These are phyloP conservation scores for Trametes elegans DNA, from an alignment of 768 basidiomycete genomes.

Conservation along the genomic window DNA sequence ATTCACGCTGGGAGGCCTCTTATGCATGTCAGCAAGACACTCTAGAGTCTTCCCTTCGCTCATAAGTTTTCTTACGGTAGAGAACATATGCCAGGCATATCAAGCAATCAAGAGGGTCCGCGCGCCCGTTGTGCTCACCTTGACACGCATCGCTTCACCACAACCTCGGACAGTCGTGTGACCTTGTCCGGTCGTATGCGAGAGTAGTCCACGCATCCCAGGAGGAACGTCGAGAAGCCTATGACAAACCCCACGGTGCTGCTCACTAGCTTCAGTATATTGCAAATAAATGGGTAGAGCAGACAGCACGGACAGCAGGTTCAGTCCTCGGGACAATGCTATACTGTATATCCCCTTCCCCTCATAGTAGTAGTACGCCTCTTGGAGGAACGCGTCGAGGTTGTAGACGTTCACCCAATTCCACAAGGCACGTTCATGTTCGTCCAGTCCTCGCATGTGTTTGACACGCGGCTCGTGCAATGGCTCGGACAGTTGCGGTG, in stretches of 20 bases:
- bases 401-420: constrained; percentile 99
- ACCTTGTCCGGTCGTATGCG: constrained; percentile 65
- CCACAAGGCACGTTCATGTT: constrained; percentile 92
- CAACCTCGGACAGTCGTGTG: constrained; percentile 72
- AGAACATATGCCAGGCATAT: not conserved
- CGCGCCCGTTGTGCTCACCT: constrained; percentile 45
- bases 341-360: constrained; percentile 98
- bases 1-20: too few relatives aligned
- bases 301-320: constrained; percentile 75
- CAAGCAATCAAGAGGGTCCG: not conserved
- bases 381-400: constrained; percentile 91
- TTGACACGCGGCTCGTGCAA: constrained; percentile 32
- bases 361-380: constrained; percentile 94
- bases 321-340: constrained; percentile 84
- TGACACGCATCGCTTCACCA: constrained; percentile 81
- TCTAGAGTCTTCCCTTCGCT: too few relatives aligned
- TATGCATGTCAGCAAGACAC: too few relatives aligned
- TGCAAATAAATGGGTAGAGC: constrained; percentile 20
- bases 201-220: constrained; percentile 94
- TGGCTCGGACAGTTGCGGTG: constrained; percentile 21
- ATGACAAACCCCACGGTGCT: constrained; percentile 99
- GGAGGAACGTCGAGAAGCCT: constrained; percentile 93
- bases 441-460: constrained; percentile 70
- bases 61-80: too few relatives aligned
- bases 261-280: constrained; percentile 28